Evolutionary conservation across 148 eudicot genomes (phyloP).

Genomic region (Talinum fruticosum): DNA sequence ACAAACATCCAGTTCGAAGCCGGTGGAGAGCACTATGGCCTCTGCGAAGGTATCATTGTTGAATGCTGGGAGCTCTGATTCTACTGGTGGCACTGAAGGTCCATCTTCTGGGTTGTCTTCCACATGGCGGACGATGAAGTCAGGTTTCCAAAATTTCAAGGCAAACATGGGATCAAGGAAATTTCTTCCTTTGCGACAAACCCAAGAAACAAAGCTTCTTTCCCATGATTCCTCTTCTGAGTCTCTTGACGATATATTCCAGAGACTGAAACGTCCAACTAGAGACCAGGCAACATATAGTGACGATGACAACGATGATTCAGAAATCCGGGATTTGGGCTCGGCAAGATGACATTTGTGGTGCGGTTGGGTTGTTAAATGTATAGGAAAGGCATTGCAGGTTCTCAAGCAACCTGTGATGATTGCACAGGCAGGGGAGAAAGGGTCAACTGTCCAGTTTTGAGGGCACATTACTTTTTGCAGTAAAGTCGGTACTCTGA

Average conservation of each 20-base stretch:
- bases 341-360: conserved; percentile 27
- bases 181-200: conserved; percentile 52
- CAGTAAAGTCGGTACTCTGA: background rate
- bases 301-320: conserved; percentile 32
- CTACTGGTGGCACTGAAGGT: conserved; percentile 21
- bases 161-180: conserved; percentile 63
- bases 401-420: conserved; percentile 16
- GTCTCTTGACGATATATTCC: conserved; percentile 78
- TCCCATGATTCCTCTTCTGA: conserved; percentile 71
- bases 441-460: conserved; percentile 4
- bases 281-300: conserved; percentile 33
- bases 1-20: conserved; percentile 38
- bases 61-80: conserved; percentile 38
- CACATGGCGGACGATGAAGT: conserved; percentile 78
- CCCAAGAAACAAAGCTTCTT: conserved; percentile 43
- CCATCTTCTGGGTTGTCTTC: conserved; percentile 57
- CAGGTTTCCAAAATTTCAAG: conserved; percentile 66
- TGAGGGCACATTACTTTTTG: background rate
- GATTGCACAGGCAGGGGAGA: conserved; percentile 30
- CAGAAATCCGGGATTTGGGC: conserved; percentile 22
- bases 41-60: conserved; percentile 73
- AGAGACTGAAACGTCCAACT: conserved; percentile 65
- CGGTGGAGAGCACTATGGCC: conserved; percentile 43
- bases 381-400: conserved; percentile 22
- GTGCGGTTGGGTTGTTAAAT: conserved; percentile 12